phyloP scores from a whole-genome alignment of 2,329 filamentous ascomycete species.

The Phoma sp. region DNA sequence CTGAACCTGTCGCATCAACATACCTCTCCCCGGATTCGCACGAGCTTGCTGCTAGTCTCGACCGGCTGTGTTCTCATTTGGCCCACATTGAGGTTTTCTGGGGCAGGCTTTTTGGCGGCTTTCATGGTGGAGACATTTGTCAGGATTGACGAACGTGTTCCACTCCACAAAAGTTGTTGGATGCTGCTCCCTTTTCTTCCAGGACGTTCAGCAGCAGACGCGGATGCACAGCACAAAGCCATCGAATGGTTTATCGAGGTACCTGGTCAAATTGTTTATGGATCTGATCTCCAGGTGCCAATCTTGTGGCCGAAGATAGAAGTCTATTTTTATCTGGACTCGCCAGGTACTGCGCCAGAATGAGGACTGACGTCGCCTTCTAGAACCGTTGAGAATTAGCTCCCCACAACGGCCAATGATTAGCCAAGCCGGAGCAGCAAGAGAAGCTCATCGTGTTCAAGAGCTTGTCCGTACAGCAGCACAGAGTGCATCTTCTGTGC shows the following conservation, averaged over 20 bases:
- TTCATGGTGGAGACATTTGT: slow-evolving; percentile 4
- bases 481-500: background rate
- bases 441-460: slow-evolving; percentile 15
- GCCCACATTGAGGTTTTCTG: slow-evolving; percentile 9
- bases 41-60: background rate
- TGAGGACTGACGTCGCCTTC: slow-evolving; percentile 25
- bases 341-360: slow-evolving; percentile 12
- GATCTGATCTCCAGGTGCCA: slow-evolving; percentile 5
- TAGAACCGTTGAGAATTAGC: slow-evolving; percentile 26
- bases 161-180: background rate
- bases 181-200: background rate
- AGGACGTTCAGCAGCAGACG: background rate
- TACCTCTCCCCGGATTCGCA: slow-evolving; percentile 5
- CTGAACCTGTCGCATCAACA: background rate
- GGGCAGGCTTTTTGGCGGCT: background rate
- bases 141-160: background rate
- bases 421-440: slow-evolving; percentile 16
- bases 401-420: slow-evolving; percentile 26
- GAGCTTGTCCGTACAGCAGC: slow-evolving; percentile 7
- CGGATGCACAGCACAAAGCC: slow-evolving; percentile 9
- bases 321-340: slow-evolving; percentile 27
- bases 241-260: background rate
- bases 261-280: slow-evolving; percentile 8
- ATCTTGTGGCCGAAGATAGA: slow-evolving; percentile 10
- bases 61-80: slow-evolving; percentile 7